These are phyloP conservation scores for Apiospora phragmitis DNA, from an alignment of 2,329 filamentous ascomycete species.

Conservation along the genomic window DNA sequence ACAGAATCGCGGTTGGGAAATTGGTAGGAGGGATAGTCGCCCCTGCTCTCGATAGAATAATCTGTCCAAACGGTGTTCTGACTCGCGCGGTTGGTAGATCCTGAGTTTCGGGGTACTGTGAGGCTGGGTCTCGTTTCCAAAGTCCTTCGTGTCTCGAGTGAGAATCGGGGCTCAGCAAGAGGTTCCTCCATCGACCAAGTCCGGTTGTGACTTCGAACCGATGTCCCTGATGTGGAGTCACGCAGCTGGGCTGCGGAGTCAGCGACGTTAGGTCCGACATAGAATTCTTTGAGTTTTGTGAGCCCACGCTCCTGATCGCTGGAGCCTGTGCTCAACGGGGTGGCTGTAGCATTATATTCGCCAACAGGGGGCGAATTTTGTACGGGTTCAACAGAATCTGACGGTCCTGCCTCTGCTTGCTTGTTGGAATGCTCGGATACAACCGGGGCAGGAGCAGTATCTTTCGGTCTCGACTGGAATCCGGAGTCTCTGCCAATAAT, in stretches of 20 bases:
- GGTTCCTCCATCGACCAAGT: conserved; percentile 19
- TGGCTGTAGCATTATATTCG: neutral
- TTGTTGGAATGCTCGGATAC: neutral
- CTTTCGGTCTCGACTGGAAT: conserved; percentile 24
- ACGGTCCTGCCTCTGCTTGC: neutral
- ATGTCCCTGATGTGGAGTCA: conserved; percentile 17
- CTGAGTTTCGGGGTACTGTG: conserved; percentile 45
- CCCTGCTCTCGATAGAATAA: conserved; percentile 55
- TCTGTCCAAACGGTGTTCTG: conserved; percentile 63
- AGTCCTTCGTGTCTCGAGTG: conserved; percentile 29
- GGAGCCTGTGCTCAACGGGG: conserved; percentile 22
- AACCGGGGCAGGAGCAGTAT: neutral
- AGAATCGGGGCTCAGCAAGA: conserved; percentile 26
- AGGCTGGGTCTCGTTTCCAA: conserved; percentile 46
- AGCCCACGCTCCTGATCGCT: conserved; percentile 25
- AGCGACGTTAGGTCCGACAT: conserved; percentile 29
- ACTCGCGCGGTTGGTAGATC: conserved; percentile 49
- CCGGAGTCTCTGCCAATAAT: conserved; percentile 49
- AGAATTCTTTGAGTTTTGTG: conserved; percentile 32
- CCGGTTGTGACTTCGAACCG: conserved; percentile 16
- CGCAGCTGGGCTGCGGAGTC: conserved; percentile 22
- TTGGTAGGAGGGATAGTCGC: conserved; percentile 35
- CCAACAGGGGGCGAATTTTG: conserved; percentile 2
- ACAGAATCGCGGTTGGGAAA: conserved; percentile 24
- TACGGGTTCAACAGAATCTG: neutral